These are phyloP conservation scores for Cephaloascus albidus DNA, from an alignment of 805 yeast genomes.

Conservation along the genomic window DNA sequence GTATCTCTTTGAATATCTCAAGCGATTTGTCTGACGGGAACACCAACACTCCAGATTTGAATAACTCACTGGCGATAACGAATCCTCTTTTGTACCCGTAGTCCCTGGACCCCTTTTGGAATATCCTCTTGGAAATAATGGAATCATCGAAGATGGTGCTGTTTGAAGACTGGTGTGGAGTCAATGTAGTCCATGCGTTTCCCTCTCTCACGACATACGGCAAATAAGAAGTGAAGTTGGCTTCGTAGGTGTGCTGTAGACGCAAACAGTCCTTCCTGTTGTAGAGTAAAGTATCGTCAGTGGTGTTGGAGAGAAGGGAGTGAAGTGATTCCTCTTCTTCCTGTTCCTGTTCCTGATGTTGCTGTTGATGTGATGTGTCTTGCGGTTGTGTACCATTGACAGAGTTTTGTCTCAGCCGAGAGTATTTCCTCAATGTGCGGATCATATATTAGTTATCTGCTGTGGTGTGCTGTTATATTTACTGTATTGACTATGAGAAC, in stretches of 20 bases:
- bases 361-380: no score
- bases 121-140: neutral
- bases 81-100: conserved; percentile 3
- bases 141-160: neutral
- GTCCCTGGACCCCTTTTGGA: neutral
- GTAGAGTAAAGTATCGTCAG: neutral
- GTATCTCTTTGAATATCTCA: conserved; percentile 11
- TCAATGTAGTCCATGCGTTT: neutral
- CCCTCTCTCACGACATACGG: neutral
- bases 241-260: neutral
- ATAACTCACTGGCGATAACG: conserved; percentile 4
- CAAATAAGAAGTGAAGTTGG: neutral
- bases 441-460: no score
- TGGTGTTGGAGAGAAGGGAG: no score
- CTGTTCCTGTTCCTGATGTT: no score
- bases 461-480: no score
- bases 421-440: no score
- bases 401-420: no score
- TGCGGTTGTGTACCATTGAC: no score
- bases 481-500: no score
- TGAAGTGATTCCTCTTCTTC: no score
- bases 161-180: neutral
- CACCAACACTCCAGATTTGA: conserved; percentile 20
- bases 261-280: neutral
- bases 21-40: conserved; percentile 24